These are phyloP conservation scores for Solanum verrucosum DNA, from an alignment of 257 asterid genomes.

Conservation along the genomic window DNA sequence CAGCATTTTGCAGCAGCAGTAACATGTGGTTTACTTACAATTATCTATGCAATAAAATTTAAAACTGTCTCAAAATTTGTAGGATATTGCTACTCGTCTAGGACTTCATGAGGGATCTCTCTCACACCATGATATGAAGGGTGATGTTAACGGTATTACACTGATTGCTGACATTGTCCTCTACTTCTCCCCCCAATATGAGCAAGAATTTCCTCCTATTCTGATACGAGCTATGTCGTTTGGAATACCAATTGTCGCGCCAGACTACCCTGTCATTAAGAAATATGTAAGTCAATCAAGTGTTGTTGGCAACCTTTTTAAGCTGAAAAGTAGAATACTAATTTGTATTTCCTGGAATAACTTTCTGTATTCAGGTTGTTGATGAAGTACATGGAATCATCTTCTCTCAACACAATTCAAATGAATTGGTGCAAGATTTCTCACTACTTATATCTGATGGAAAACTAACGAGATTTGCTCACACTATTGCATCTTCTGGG, in stretches of 20 bases:
- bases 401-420: slow-evolving; percentile 49
- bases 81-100: slow-evolving; percentile 75
- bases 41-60: background rate
- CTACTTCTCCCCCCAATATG: slow-evolving; percentile 84
- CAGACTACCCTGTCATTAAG: slow-evolving; percentile 60
- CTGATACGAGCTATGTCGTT: slow-evolving; percentile 87
- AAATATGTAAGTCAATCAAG: slow-evolving; percentile 53
- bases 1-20: background rate
- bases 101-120: slow-evolving; percentile 67
- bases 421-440: slow-evolving; percentile 54
- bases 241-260: slow-evolving; percentile 76
- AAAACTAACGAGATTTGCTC: slow-evolving; percentile 56
- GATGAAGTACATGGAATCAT: slow-evolving; percentile 83
- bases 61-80: background rate
- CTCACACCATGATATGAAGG: slow-evolving; percentile 61
- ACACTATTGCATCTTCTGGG: slow-evolving; percentile 66
- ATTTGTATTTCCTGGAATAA: slow-evolving; percentile 6
- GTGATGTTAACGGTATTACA: slow-evolving; percentile 62
- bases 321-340: background rate
- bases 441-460: slow-evolving; percentile 57
- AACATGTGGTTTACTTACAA: background rate
- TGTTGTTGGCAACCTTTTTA: slow-evolving; percentile 13
- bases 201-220: slow-evolving; percentile 81
- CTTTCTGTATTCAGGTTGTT: slow-evolving; percentile 45
- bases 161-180: slow-evolving; percentile 89